phyloP scores from a whole-genome alignment of 768 basidiomycete species.

The Punctularia strigosozonata region DNA sequence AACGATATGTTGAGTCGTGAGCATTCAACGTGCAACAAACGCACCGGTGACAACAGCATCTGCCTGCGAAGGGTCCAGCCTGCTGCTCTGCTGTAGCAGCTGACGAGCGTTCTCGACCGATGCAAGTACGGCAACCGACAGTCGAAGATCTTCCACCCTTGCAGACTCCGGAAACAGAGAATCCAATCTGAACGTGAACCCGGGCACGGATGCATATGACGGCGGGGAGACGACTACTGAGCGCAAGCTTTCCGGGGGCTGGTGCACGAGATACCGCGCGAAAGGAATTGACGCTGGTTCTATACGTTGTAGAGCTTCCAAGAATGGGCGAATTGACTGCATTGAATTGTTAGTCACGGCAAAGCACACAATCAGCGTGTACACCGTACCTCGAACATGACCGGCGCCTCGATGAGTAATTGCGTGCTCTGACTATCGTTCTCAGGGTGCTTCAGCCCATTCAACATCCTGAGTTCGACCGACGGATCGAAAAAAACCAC shows the following conservation, averaged over 20 bases:
- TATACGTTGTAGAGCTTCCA: slow-evolving; percentile 38
- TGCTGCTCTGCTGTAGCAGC: slow-evolving; percentile 33
- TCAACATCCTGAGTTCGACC: slow-evolving; percentile 23
- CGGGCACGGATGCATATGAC: slow-evolving; percentile 37
- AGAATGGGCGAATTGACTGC: slow-evolving; percentile 57
- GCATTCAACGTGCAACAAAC: too few relatives aligned
- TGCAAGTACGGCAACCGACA: slow-evolving; percentile 26
- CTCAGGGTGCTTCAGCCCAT: not conserved
- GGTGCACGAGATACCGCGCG: slow-evolving; percentile 36
- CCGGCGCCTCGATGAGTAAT: slow-evolving; percentile 46
- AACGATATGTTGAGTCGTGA: too few relatives aligned
- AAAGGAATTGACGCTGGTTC: slow-evolving; percentile 53
- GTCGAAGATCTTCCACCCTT: slow-evolving; percentile 25
- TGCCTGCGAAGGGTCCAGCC: slow-evolving; percentile 59
- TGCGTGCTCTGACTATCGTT: slow-evolving; percentile 7
- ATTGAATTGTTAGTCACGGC: too few relatives aligned
- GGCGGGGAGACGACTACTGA: slow-evolving; percentile 34
- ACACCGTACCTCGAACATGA: slow-evolving; percentile 66
- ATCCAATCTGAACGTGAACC: slow-evolving; percentile 43
- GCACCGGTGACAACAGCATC: slow-evolving; percentile 58
- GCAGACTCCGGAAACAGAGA: slow-evolving; percentile 36
- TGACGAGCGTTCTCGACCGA: slow-evolving; percentile 37
- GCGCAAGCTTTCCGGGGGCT: slow-evolving; percentile 21
- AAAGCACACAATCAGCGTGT: too few relatives aligned
- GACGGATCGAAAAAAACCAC: slow-evolving; percentile 54